Conservation (phyloP, 2,329 filamentous ascomycete species). For the Aspergillus melleus region DNA sequence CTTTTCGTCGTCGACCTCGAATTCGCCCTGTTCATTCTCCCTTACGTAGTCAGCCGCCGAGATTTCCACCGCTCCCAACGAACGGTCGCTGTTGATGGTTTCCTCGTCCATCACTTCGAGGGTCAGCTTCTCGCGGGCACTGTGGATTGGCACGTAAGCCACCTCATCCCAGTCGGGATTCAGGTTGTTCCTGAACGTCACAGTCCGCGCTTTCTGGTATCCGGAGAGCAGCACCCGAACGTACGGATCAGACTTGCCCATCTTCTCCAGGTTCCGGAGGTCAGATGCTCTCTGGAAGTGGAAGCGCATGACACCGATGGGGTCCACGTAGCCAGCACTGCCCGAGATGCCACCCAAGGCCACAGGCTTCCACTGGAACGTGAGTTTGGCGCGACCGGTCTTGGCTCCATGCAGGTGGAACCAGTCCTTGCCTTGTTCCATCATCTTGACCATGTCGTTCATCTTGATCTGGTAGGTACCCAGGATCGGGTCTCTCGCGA, state of each 20-base stretch:
- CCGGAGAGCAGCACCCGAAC: constrained; percentile 85
- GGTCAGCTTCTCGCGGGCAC: constrained; percentile 74
- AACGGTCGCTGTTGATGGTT: constrained; percentile 85
- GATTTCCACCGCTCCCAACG: constrained; percentile 78
- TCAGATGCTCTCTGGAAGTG: constrained; percentile 83
- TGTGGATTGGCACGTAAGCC: constrained; percentile 89
- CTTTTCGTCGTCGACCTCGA: constrained; percentile 75
- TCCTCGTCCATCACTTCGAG: constrained; percentile 98
- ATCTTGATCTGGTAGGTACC: constrained; percentile 95
- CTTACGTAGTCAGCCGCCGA: constrained; percentile 74
- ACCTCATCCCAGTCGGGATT: constrained; percentile 96
- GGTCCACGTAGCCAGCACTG: constrained; percentile 85
- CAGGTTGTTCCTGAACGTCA: constrained; percentile 94
- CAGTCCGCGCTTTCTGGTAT: constrained; percentile 85
- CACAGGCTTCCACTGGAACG: constrained; percentile 92
- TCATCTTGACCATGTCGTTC: constrained; percentile 87
- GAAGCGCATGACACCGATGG: constrained; percentile 91
- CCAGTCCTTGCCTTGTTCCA: constrained; percentile 93
- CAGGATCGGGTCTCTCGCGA: constrained; percentile 77
- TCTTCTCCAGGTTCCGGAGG: constrained; percentile 87
- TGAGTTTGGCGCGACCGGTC: constrained; percentile 85
- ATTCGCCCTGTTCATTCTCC: constrained; percentile 79
- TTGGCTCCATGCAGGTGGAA: constrained; percentile 82
- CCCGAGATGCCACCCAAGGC: constrained; percentile 74
- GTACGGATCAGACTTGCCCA: constrained; percentile 97